These are phyloP conservation scores for Fusarium tricinctum DNA, from an alignment of 2,329 filamentous ascomycete genomes.

Conservation along the genomic window DNA sequence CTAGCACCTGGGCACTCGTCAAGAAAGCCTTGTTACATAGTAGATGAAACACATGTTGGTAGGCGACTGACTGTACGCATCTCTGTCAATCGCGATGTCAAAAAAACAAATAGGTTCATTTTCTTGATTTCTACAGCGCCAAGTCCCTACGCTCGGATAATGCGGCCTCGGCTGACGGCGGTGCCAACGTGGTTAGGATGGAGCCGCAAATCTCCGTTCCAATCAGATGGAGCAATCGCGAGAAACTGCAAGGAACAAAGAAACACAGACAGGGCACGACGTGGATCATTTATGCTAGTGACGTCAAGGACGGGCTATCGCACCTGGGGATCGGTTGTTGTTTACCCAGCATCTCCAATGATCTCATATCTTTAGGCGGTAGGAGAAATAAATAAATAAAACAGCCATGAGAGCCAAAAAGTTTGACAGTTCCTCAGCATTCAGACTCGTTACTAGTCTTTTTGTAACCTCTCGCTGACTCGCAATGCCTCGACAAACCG, in stretches of 20 bases:
- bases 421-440: neutral
- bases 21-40: neutral
- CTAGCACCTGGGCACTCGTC: constrained; percentile 1
- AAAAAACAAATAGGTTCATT: neutral
- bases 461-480: neutral
- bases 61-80: neutral
- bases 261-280: constrained; percentile 14
- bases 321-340: neutral
- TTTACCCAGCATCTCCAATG: constrained; percentile 15
- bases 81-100: constrained; percentile 13
- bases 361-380: constrained; percentile 23
- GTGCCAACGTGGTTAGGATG: constrained; percentile 9
- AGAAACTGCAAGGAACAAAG: constrained; percentile 32
- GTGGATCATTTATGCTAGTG: constrained; percentile 24
- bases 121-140: constrained; percentile 34
- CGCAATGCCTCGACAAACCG: constrained; percentile 30
- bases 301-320: constrained; percentile 34
- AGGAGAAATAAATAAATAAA: constrained; percentile 14
- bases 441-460: neutral
- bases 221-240: constrained; percentile 1
- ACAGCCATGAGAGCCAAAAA: neutral
- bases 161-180: constrained; percentile 33
- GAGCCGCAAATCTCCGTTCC: constrained; percentile 42
- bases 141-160: constrained; percentile 35
- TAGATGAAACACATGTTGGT: neutral